These are phyloP conservation scores for Ganoderma lucidum DNA, from an alignment of 1,284 basidiomycete genomes.

Conservation along the genomic window DNA sequence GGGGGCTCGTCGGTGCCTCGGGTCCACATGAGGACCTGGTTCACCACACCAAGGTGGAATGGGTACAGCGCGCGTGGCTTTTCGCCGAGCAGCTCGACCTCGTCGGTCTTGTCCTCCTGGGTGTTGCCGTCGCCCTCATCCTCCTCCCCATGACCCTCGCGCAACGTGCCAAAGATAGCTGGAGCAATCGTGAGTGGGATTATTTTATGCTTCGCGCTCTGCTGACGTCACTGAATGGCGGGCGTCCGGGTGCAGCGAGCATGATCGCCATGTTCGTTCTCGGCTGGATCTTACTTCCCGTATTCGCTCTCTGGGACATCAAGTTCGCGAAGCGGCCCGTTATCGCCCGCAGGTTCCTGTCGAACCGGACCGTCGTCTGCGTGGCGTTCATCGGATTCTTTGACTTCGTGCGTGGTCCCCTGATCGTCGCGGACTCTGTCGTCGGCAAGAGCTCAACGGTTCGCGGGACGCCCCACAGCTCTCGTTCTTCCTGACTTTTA, in stretches of 20 bases:
- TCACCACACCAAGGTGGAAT: slow-evolving; percentile 17
- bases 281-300: slow-evolving; percentile 53
- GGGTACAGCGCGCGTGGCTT: slow-evolving; percentile 39
- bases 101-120: slow-evolving; percentile 65
- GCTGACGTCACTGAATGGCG: background rate
- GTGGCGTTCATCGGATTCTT: slow-evolving; percentile 74
- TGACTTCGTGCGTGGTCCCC: slow-evolving; percentile 61
- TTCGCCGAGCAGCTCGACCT: slow-evolving; percentile 64
- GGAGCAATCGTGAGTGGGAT: slow-evolving; percentile 41
- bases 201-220: background rate
- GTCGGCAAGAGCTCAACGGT: slow-evolving; percentile 5
- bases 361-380: slow-evolving; percentile 65
- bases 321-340: slow-evolving; percentile 59
- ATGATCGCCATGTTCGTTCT: slow-evolving; percentile 63
- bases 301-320: slow-evolving; percentile 59
- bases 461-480: slow-evolving; percentile 45
- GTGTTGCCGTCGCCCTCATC: slow-evolving; percentile 58
- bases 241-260: slow-evolving; percentile 45
- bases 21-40: slow-evolving; percentile 22
- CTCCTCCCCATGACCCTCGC: slow-evolving; percentile 65
- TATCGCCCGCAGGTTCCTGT: slow-evolving; percentile 62
- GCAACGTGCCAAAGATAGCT: slow-evolving; percentile 45
- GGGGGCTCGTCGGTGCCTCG: slow-evolving; percentile 48
- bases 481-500: slow-evolving; percentile 69
- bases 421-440: slow-evolving; percentile 6